These are phyloP conservation scores for Gastrodia elata DNA, from an alignment of 106 monocot species.

Conservation along the genomic window DNA sequence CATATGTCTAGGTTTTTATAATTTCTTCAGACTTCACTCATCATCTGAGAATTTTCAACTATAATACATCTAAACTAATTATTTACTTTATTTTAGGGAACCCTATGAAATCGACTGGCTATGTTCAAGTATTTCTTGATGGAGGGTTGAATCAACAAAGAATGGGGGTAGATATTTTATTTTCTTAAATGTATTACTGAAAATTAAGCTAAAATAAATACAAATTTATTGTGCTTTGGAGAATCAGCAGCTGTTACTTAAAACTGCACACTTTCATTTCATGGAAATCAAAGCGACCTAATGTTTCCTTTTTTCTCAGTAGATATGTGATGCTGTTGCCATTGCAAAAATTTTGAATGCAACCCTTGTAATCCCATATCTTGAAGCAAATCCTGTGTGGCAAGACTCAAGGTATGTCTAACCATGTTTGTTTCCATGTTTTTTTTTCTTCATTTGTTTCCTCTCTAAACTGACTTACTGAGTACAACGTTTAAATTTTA, in stretches of 20 bases:
- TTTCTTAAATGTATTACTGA: background rate
- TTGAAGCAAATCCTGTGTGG: conserved; percentile 95
- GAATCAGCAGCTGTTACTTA: background rate
- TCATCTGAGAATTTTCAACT: background rate
- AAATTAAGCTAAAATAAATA: background rate
- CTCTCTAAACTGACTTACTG: background rate
- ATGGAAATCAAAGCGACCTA: background rate
- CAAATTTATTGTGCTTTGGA: background rate
- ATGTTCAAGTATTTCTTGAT: conserved; percentile 92
- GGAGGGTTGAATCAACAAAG: conserved; percentile 94
- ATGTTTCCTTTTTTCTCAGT: conserved; percentile 7
- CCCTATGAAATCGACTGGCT: conserved; percentile 48
- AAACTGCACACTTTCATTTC: background rate
- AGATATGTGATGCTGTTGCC: conserved; percentile 98
- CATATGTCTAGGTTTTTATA: background rate
- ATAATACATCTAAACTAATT: background rate
- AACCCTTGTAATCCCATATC: conserved; percentile 80
- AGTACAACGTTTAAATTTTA: background rate
- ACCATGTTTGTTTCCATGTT: background rate
- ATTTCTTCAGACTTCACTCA: background rate
- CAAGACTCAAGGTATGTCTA: conserved; percentile 74
- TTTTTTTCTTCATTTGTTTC: background rate
- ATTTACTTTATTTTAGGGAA: conserved; percentile 12
- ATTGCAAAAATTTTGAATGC: conserved; percentile 93
- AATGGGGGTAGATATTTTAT: conserved; percentile 66